Evolutionary conservation across 768 basidiomycete species (phyloP), one percentile per base, ranked within the genome.

Genomic region (Mycena galopus): DNA sequence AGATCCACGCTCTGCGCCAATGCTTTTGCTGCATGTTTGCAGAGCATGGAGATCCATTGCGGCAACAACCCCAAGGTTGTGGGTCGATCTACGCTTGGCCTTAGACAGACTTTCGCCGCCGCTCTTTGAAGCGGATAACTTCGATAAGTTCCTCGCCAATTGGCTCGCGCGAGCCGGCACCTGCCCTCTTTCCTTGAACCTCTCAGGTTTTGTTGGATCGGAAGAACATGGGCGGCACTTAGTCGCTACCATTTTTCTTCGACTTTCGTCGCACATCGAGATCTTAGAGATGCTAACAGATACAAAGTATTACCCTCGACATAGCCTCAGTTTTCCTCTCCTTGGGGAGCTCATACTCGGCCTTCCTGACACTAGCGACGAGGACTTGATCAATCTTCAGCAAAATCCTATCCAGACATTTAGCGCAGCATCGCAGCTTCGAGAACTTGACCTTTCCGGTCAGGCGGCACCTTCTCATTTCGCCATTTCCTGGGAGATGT

Each of bases 351-450:
- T 67, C 4, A 17, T 29, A 8, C 16, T 47, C 30, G 35, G 35
- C 35, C 11, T 50, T 51, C 4, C 16, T 3, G 25, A 19, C 29
- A 27, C 32, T 12, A 32, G 7, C 6, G 33, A 61, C 14, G 57
- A 60, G 3, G 16, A 19, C 14, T 8, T 27, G 6, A 19, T 35
- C 17, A 17, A 25, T 21, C 17, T 9, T 11, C 8, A 9, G 11
- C 32, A 7, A 29, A 53, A 10, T 14, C 35, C 44, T 25, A 59
- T 60, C 23, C 44, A 61, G 23, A 59, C 29, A 9, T 68, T 59
- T 47, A 29, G 44, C 47, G 27, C 57, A 10, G 67, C 59, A 25
- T 35, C 67, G 23, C 58, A 37, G 19, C 58, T 60, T n/a, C 58
- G 47, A 12, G 57, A 68, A 19, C 32, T 61, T 12, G 6, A 2